Conservation (phyloP, 2,329 filamentous ascomycete genomes). For the Sarocladiaceae sp. region DNA sequence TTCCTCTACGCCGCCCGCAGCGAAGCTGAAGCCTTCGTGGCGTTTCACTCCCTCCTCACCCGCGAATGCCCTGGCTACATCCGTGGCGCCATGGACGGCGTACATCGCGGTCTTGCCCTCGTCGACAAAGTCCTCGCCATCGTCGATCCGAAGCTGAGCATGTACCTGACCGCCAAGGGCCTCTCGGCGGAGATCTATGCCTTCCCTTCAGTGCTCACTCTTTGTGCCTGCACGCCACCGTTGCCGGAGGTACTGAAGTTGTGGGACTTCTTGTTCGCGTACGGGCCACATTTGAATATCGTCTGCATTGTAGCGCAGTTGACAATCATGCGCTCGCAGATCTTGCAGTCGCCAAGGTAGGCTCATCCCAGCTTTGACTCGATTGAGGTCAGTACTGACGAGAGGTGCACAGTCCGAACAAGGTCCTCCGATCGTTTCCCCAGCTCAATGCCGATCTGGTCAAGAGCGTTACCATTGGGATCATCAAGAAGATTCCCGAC, state of each 20-base stretch:
- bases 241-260: constrained; percentile 87
- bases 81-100: constrained; percentile 92
- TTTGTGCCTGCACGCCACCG: constrained; percentile 94
- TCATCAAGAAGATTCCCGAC: constrained; percentile 85
- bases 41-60: constrained; percentile 84
- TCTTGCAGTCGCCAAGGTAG: constrained; percentile 80
- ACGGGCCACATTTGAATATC: constrained; percentile 91
- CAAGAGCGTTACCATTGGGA: constrained; percentile 77
- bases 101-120: constrained; percentile 84
- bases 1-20: constrained; percentile 93
- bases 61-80: constrained; percentile 91
- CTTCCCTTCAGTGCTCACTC: constrained; percentile 88
- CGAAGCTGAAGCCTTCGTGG: constrained; percentile 90
- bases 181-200: constrained; percentile 94
- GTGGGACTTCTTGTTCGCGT: constrained; percentile 97
- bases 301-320: constrained; percentile 95
- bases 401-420: constrained; percentile 77
- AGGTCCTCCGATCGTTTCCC: constrained; percentile 83
- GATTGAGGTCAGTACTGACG: too few relatives aligned
- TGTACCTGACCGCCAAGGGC: constrained; percentile 79
- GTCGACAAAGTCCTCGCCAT: constrained; percentile 91
- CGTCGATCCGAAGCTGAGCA: constrained; percentile 82
- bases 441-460: constrained; percentile 78
- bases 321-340: constrained; percentile 78
- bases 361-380: too few relatives aligned